A percentile compares a stretch with the other conserved stretches of the same genome.
Evolutionary conservation across 306 rosid genomes (phyloP).

Genomic region (Rosa rugosa): DNA sequence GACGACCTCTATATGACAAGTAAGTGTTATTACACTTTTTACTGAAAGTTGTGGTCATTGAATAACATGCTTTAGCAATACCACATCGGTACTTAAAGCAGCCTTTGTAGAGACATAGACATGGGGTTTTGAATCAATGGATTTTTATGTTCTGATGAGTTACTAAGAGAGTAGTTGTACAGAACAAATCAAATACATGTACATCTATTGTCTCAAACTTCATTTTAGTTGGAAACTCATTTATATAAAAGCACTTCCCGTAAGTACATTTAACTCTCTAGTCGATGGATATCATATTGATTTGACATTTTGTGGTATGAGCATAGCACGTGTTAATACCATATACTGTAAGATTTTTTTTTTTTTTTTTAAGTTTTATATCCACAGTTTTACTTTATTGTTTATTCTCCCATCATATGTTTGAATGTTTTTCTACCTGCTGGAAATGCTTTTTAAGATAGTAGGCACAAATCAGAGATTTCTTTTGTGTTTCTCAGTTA

Average conservation of each 20-base stretch:
- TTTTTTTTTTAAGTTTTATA: no score
- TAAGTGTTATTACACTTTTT: conserved; percentile 26
- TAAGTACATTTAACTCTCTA: not conserved
- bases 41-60: not conserved
- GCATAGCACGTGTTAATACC: not conserved
- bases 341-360: no score
- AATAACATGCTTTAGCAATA: not conserved
- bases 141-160: not conserved
- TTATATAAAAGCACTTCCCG: not conserved
- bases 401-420: not conserved
- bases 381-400: not conserved
- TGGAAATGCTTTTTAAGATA: no score
- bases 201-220: not conserved
- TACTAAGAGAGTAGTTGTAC: not conserved
- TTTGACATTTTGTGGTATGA: no score
- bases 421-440: no score
- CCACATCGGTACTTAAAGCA: not conserved
- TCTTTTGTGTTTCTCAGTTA: no score
- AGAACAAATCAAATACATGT: not conserved
- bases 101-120: not conserved
- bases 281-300: not conserved
- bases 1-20: conserved; percentile 71
- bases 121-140: not conserved
- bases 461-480: no score
- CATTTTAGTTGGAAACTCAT: not conserved